phyloP scores from a whole-genome alignment of 768 basidiomycete genomes.

The Boletus rex-veris region DNA sequence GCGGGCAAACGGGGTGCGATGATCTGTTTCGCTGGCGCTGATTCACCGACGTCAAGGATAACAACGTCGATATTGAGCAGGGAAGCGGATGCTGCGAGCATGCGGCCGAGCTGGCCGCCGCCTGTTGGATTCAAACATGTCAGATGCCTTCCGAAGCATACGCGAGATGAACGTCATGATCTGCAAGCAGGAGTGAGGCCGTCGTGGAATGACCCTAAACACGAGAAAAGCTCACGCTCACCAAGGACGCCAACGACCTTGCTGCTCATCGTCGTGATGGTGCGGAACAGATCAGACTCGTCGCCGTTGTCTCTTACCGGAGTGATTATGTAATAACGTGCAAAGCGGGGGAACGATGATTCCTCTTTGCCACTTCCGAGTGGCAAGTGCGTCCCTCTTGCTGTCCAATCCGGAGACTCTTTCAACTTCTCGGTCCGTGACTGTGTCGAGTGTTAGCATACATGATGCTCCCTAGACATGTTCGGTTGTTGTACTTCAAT shows the following conservation, averaged over 20 bases:
- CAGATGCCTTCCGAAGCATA: neutral
- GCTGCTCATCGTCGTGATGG: constrained; percentile 17
- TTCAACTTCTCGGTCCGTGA: no score
- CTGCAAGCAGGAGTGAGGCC: constrained; percentile 12
- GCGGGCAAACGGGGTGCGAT: constrained; percentile 49
- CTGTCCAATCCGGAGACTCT: no score
- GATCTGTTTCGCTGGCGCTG: constrained; percentile 88
- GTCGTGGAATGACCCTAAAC: neutral
- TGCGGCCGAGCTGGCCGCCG: constrained; percentile 95
- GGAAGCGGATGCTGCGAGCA: constrained; percentile 89
- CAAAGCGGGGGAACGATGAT: no score
- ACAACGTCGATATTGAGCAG: constrained; percentile 79
- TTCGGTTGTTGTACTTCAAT: no score
- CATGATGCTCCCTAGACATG: no score
- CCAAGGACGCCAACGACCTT: constrained; percentile 30
- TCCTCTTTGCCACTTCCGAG: no score
- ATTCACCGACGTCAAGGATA: constrained; percentile 79
- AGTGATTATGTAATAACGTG: no score
- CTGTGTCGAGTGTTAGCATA: no score
- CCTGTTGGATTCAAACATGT: constrained; percentile 43
- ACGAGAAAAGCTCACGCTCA: constrained; percentile 23
- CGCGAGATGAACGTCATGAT: neutral
- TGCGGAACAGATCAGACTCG: no score
- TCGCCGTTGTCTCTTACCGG: no score
- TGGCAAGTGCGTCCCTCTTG: no score